phyloP scores from a whole-genome alignment of 139 green algal species.

The Chlamydomonas eustigma region DNA sequence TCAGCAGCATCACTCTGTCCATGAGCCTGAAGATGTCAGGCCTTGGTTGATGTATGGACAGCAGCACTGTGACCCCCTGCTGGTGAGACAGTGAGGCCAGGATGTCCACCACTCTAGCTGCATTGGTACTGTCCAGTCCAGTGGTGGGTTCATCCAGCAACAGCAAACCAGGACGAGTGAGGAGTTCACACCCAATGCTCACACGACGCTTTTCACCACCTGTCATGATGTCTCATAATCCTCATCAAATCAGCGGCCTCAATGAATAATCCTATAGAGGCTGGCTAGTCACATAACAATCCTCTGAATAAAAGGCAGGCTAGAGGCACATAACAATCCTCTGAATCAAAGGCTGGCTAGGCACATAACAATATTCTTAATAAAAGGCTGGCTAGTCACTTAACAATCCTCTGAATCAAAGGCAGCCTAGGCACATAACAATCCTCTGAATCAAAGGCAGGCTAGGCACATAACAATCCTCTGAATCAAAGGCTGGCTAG shows the following conservation, averaged over 20 bases:
- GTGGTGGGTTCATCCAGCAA: conserved; percentile 84
- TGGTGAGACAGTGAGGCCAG: conserved; percentile 39
- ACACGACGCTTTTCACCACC: conserved; percentile 61
- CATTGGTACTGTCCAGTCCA: conserved; percentile 58
- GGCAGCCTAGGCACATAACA: too few species aligned
- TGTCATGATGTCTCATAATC: not conserved
- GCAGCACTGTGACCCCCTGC: conserved; percentile 44
- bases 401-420: too few species aligned
- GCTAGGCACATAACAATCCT: too few species aligned
- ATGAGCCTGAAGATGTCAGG: conserved; percentile 63
- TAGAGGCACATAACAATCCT: too few species aligned
- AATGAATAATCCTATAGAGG: not conserved
- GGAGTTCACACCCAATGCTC: conserved; percentile 64
- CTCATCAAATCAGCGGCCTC: not conserved
- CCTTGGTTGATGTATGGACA: conserved; percentile 67
- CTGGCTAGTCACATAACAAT: too few species aligned
- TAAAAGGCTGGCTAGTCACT: too few species aligned
- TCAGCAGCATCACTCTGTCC: conserved; percentile 55
- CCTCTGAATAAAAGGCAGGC: too few species aligned
- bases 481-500: too few species aligned
- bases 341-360: too few species aligned
- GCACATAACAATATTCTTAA: too few species aligned
- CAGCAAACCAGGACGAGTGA: conserved; percentile 61
- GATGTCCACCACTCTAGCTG: conserved; percentile 63
- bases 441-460: too few species aligned